These are phyloP conservation scores for Phyllostachys edulis DNA, from an alignment of 176 grass and related monocot species.

Conservation along the genomic window DNA sequence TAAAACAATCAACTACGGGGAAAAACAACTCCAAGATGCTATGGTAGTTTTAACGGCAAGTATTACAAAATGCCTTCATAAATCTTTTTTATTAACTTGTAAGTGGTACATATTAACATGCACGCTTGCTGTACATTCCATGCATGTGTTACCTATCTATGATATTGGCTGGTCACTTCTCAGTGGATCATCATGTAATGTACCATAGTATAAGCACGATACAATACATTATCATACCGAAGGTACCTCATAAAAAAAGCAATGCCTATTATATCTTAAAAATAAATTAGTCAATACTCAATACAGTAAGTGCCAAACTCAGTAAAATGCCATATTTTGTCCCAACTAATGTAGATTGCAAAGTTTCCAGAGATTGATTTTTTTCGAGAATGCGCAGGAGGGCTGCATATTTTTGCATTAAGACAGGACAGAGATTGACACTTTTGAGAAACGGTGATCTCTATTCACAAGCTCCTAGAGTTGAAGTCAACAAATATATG, in stretches of 20 bases:
- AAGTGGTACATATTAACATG: not conserved
- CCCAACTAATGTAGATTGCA: not conserved
- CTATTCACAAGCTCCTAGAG: not conserved
- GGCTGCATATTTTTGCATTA: not conserved
- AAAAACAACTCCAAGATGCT: not conserved
- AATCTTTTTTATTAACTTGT: not conserved
- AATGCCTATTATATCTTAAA: no score
- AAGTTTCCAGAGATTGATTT: not conserved
- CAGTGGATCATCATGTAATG: not conserved
- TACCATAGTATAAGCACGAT: not conserved
- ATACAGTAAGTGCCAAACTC: not conserved
- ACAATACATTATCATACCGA: not conserved
- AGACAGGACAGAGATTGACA: not conserved
- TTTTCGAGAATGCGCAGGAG: not conserved
- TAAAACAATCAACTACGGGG: not conserved
- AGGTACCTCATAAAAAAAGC: no score
- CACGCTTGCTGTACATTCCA: not conserved
- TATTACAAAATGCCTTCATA: not conserved
- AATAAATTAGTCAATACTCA: not conserved
- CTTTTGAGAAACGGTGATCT: not conserved
- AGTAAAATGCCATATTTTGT: not conserved
- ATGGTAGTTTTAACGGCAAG: conserved; percentile 10
- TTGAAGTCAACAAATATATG: not conserved
- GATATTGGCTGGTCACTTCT: not conserved
- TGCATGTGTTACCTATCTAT: not conserved